Evolutionary conservation across 805 yeast species (phyloP).

Genomic region (Kuraishia capsulata): DNA sequence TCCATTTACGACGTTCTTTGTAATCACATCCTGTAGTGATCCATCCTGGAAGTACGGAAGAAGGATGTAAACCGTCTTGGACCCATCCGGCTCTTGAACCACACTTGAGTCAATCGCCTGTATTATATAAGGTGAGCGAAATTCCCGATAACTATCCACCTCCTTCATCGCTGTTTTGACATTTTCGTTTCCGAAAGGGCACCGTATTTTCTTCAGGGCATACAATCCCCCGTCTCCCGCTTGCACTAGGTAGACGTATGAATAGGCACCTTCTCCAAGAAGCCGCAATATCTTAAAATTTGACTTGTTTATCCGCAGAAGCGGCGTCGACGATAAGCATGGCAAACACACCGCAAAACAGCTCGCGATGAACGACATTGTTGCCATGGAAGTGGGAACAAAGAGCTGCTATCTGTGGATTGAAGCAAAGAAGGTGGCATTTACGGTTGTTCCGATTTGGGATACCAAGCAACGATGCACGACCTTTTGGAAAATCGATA

Average conservation of each 20-base stretch:
- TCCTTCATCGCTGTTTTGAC: slow-evolving; percentile 71
- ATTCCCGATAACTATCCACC: slow-evolving; percentile 64
- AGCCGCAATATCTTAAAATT: slow-evolving; percentile 55
- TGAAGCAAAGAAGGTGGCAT: not conserved
- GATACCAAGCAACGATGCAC: no score
- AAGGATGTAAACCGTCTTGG: slow-evolving; percentile 67
- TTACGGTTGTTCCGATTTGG: no score
- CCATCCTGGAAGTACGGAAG: slow-evolving; percentile 71
- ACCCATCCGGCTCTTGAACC: slow-evolving; percentile 68
- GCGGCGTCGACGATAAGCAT: slow-evolving; percentile 28
- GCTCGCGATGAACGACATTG: not conserved
- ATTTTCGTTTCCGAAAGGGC: slow-evolving; percentile 79
- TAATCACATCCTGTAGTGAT: slow-evolving; percentile 76
- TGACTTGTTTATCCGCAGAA: slow-evolving; percentile 51
- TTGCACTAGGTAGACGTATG: slow-evolving; percentile 76
- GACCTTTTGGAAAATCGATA: no score
- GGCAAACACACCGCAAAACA: slow-evolving; percentile 3
- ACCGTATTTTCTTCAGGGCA: slow-evolving; percentile 79
- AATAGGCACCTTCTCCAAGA: slow-evolving; percentile 88
- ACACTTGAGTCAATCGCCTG: slow-evolving; percentile 63
- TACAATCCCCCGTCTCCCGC: slow-evolving; percentile 37
- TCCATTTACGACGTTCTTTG: slow-evolving; percentile 48
- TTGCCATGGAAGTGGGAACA: not conserved
- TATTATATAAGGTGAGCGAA: slow-evolving; percentile 59
- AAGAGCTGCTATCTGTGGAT: not conserved